Base-by-base conservation (phyloP, 257 asterid genomes). In the Solanum stenotomum region DNA sequence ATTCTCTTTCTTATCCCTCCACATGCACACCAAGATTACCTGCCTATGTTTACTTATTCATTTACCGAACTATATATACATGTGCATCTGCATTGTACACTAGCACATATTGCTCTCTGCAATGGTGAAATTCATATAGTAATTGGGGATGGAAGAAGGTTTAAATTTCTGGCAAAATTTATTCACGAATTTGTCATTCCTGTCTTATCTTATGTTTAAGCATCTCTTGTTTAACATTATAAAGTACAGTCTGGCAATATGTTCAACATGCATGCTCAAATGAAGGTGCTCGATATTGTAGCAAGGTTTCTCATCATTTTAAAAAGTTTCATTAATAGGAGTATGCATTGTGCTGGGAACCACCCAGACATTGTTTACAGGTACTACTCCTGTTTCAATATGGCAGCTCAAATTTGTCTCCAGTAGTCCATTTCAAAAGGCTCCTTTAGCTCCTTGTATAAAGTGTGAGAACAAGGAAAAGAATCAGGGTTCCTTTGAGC, bases 391-490 rank as follows among this genome's bases (percentile, higher is more conserved):
- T 38, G 72, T 84, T 70, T 79, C 88, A 27, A 23, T 84, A 67
- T 59, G 89, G 91, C 68, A 86, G 86, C 59, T 88, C 42, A 89
- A 72, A 27, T 29, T 86, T 56, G 89, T 88, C 65, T 77, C 44
- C 27, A 83, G 27, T 38, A 20, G 10, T 76, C 87, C 91, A 71
- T 18, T 68, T 70, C 87, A 44, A 89, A 92, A 87, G 87, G 23
- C 90, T 68, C 87, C 86, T 86, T 84, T 89, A 37, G 89, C 90
- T 89, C 95, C 92, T 29, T 88, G 61, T 87, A 91, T 96, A 90
- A 96, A 91, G 92, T 96, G 99, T 72, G 96, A 94, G 94, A 93
- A 94, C 22, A 91, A 90, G 16, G 93, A 95, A 67, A 92, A 93
- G 87, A 90, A 90, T 76, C 89, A 82, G 61, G 89, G 56, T 49